phyloP scores from a whole-genome alignment of 2,329 filamentous ascomycete species.

The Hymenoscyphus scutula region DNA sequence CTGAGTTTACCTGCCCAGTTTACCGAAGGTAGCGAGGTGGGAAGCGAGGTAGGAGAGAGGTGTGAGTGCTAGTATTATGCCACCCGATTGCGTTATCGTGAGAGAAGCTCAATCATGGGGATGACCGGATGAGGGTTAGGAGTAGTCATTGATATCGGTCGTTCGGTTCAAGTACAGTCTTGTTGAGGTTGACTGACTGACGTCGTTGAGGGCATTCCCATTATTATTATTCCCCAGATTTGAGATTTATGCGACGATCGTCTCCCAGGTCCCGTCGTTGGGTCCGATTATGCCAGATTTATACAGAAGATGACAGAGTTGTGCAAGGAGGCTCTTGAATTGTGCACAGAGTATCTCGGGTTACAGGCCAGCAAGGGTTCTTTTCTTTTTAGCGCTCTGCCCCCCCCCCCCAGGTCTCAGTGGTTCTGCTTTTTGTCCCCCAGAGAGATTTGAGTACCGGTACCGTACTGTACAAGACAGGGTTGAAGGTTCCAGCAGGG shows the following conservation, averaged over 20 bases:
- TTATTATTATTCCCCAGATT: neutral
- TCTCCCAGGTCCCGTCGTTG: neutral
- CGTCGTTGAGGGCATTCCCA: conserved; percentile 4
- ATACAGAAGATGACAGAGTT: conserved; percentile 11
- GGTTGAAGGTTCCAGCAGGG: no score
- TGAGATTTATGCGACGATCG: conserved; percentile 4
- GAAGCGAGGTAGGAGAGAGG: neutral
- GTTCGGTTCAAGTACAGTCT: no score
- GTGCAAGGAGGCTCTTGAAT: conserved; percentile 21
- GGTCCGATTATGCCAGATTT: neutral
- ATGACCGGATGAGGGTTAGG: neutral
- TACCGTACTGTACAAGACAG: no score
- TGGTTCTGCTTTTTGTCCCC: neutral
- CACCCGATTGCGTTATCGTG: neutral
- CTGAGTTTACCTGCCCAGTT: no score
- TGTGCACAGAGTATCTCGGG: no score
- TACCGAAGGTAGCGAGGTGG: no score
- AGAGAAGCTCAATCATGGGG: neutral
- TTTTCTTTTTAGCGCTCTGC: conserved; percentile 27
- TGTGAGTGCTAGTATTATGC: neutral
- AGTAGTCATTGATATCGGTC: neutral
- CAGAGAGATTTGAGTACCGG: no score
- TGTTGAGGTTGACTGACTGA: neutral
- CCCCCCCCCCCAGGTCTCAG: conserved; percentile 20
- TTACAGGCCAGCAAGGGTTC: neutral